A percentile compares a stretch with the other conserved stretches of the same genome.
Conservation (phyloP, 306 rosid species). For the Aeschynomene evenia region DNA sequence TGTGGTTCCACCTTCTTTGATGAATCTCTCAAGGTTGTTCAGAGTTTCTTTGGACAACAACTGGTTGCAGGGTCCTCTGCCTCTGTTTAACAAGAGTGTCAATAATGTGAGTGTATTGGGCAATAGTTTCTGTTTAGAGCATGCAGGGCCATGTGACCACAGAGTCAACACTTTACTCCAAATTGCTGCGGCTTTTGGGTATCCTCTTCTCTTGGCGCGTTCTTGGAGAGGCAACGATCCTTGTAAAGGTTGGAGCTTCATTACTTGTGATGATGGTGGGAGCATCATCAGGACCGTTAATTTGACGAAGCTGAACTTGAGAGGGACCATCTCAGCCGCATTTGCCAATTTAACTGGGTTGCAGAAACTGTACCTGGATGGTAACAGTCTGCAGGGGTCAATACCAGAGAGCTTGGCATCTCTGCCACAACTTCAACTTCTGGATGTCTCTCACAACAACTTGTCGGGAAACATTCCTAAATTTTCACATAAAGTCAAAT, state of each 20-base stretch:
- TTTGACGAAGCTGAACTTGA: conserved; percentile 41
- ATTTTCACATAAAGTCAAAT: background rate
- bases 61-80: conserved; percentile 2
- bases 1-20: conserved; percentile 52
- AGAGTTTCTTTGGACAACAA: conserved; percentile 41
- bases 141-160: background rate
- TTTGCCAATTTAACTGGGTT: conserved; percentile 47
- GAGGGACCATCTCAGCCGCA: conserved; percentile 56
- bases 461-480: background rate
- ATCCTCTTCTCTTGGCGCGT: background rate
- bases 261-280: background rate
- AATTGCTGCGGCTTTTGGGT: background rate
- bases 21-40: background rate
- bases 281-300: background rate
- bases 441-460: background rate
- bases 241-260: background rate
- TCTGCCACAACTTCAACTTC: background rate
- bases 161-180: background rate
- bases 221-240: background rate
- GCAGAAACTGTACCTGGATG: conserved; percentile 34
- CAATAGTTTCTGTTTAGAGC: background rate
- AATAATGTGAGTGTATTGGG: no score
- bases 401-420: conserved; percentile 25
- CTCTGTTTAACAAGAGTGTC: no score
- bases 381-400: conserved; percentile 48